Conservation (phyloP, 495 filamentous ascomycete species). For the Hypoxylon crocopeplum region DNA sequence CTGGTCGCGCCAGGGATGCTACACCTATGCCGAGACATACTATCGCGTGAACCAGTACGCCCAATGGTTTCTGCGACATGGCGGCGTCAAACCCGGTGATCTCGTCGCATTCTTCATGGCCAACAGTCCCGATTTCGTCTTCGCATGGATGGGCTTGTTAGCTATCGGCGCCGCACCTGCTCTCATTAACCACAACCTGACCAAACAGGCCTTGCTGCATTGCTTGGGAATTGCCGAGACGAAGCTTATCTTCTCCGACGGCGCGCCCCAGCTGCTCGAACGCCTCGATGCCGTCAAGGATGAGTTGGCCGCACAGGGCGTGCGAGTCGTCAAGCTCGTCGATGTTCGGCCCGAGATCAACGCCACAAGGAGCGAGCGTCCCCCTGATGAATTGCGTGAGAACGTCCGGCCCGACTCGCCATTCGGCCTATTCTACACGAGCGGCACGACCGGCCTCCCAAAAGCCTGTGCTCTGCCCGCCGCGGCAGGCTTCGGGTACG, state of each 20-base stretch:
- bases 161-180: constrained; percentile 71
- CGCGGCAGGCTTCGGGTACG: constrained; percentile 45
- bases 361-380: constrained; percentile 53
- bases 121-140: constrained; percentile 73
- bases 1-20: constrained; percentile 70
- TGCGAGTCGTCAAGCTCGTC: constrained; percentile 61
- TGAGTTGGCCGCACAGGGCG: constrained; percentile 58
- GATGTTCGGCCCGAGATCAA: constrained; percentile 54
- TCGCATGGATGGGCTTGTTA: constrained; percentile 67
- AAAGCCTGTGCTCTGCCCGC: constrained; percentile 66
- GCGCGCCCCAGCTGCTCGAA: constrained; percentile 58
- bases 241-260: constrained; percentile 70
- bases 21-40: constrained; percentile 67
- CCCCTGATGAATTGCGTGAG: constrained; percentile 56
- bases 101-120: constrained; percentile 73
- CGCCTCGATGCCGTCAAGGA: constrained; percentile 62
- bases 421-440: constrained; percentile 72
- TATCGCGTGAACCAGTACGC: constrained; percentile 66
- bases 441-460: constrained; percentile 71
- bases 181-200: constrained; percentile 77
- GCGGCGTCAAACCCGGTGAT: constrained; percentile 68
- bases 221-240: constrained; percentile 68
- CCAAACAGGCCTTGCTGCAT: constrained; percentile 70
- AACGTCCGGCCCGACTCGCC: constrained; percentile 58
- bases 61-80: constrained; percentile 64